phyloP scores from a whole-genome alignment of 2,329 filamentous ascomycete genomes.

The Neopestalotiopsis clavispora region DNA sequence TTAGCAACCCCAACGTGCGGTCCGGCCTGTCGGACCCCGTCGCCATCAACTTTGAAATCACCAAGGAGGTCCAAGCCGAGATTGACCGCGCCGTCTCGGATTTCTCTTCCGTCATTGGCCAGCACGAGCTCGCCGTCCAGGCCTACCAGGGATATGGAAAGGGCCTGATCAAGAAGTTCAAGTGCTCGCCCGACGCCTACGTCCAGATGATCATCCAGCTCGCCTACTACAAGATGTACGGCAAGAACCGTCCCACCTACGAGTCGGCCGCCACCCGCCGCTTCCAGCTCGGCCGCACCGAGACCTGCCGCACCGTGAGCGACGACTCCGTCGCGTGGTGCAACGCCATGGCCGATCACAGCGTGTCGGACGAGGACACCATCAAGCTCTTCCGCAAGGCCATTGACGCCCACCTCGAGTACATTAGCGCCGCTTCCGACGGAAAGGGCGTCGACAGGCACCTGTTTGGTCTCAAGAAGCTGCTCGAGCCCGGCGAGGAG shows the following conservation, averaged over 20 bases:
- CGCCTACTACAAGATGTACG: slow-evolving; percentile 98
- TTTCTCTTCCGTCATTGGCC: slow-evolving; percentile 80
- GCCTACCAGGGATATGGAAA: slow-evolving; percentile 98
- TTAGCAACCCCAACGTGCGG: slow-evolving; percentile 77
- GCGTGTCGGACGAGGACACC: slow-evolving; percentile 66
- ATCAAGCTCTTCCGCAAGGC: slow-evolving; percentile 82
- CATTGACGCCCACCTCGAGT: slow-evolving; percentile 81
- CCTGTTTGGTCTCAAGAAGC: slow-evolving; percentile 95
- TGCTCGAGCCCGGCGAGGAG: slow-evolving; percentile 79
- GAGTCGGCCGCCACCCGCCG: slow-evolving; percentile 93
- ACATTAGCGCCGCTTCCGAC: slow-evolving; percentile 87
- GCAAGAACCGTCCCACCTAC: slow-evolving; percentile 96
- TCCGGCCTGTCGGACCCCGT: slow-evolving; percentile 84
- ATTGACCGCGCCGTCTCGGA: slow-evolving; percentile 79
- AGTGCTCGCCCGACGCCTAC: slow-evolving; percentile 95
- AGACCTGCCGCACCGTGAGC: slow-evolving; percentile 91
- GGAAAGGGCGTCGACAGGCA: slow-evolving; percentile 95
- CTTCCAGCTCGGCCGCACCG: slow-evolving; percentile 95
- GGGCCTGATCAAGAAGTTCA: slow-evolving; percentile 99
- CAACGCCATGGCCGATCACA: slow-evolving; percentile 78
- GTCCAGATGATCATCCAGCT: slow-evolving; percentile 99
- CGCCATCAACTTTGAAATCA: slow-evolving; percentile 79
- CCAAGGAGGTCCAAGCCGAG: slow-evolving; percentile 73
- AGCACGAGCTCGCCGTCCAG: slow-evolving; percentile 91
- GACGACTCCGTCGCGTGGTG: slow-evolving; percentile 93